These are phyloP conservation scores for Myochromella boudieri DNA, from an alignment of 768 basidiomycete genomes.

Conservation along the genomic window DNA sequence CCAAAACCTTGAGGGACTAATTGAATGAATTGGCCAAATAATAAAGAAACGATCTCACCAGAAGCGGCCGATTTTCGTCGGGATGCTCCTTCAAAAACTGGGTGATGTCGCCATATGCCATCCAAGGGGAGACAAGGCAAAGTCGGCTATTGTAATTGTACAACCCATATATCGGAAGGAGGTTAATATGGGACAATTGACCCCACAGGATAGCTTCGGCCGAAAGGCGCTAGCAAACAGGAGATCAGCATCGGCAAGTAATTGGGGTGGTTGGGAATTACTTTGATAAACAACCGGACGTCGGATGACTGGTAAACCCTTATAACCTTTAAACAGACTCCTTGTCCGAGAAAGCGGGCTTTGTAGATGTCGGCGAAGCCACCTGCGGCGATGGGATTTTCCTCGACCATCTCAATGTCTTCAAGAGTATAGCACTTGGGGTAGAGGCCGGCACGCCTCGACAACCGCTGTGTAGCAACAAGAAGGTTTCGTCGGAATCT, in stretches of 20 bases:
- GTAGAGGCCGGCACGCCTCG: conserved; percentile 1
- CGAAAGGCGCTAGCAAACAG: background rate
- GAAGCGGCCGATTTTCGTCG: background rate
- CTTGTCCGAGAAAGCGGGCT: background rate
- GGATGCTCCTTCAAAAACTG: background rate
- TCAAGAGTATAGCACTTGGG: conserved; percentile 2
- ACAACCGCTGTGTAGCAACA: conserved; percentile 4
- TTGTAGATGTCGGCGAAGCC: conserved; percentile 8
- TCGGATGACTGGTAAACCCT: background rate
- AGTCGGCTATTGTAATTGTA: background rate
- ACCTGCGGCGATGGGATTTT: conserved; percentile 5
- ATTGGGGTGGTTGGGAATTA: background rate
- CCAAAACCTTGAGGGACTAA: background rate
- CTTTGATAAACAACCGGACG: background rate
- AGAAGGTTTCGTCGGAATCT: background rate
- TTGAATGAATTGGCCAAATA: background rate
- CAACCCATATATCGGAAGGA: background rate
- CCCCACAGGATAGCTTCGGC: conserved; percentile 9
- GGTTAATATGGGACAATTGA: background rate
- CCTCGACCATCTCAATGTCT: background rate
- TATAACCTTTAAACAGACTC: background rate
- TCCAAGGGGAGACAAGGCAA: background rate
- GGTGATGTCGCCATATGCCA: background rate
- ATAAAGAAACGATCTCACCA: background rate
- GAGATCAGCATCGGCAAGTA: background rate